Evolutionary conservation across 2,329 filamentous ascomycete species (phyloP).

Genomic region (Dryadomyces sulphureus): DNA sequence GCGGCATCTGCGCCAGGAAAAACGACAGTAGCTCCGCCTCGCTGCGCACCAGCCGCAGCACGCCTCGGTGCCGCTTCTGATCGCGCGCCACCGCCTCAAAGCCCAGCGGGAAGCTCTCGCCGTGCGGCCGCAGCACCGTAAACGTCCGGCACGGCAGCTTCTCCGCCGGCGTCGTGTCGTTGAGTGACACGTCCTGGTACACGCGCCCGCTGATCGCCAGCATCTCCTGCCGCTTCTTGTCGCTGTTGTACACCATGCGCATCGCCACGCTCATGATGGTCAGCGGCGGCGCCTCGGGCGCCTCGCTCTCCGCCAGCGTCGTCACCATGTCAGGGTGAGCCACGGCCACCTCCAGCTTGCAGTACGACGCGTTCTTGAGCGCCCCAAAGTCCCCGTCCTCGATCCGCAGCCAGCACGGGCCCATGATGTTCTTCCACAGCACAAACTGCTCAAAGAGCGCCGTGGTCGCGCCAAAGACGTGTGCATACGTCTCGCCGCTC

Average conservation of each 20-base stretch:
- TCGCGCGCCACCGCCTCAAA: conserved; percentile 65
- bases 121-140: conserved; percentile 74
- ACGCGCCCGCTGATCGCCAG: conserved; percentile 80
- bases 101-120: conserved; percentile 63
- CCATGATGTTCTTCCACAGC: conserved; percentile 98
- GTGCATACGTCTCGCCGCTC: conserved; percentile 79
- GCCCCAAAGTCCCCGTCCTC: conserved; percentile 69
- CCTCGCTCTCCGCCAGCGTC: conserved; percentile 61
- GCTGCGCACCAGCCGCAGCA: conserved; percentile 66
- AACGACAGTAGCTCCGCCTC: conserved; percentile 76
- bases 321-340: conserved; percentile 64
- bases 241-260: conserved; percentile 75
- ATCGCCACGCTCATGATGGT: conserved; percentile 93
- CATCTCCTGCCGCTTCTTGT: conserved; percentile 94
- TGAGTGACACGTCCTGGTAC: conserved; percentile 79
- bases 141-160: conserved; percentile 82
- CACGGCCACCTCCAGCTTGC: conserved; percentile 82
- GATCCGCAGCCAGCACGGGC: conserved; percentile 92
- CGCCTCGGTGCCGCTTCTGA: conserved; percentile 48
- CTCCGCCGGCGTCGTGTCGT: conserved; percentile 76
- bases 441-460: conserved; percentile 96
- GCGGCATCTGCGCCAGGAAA: conserved; percentile 77
- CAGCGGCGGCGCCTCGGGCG: conserved; percentile 67
- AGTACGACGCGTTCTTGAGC: conserved; percentile 88
- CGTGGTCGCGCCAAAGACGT: conserved; percentile 87